Evolutionary conservation across 768 basidiomycete species (phyloP), one percentile per base, ranked within the genome.

Genomic region (Lepiota subincarnata): DNA sequence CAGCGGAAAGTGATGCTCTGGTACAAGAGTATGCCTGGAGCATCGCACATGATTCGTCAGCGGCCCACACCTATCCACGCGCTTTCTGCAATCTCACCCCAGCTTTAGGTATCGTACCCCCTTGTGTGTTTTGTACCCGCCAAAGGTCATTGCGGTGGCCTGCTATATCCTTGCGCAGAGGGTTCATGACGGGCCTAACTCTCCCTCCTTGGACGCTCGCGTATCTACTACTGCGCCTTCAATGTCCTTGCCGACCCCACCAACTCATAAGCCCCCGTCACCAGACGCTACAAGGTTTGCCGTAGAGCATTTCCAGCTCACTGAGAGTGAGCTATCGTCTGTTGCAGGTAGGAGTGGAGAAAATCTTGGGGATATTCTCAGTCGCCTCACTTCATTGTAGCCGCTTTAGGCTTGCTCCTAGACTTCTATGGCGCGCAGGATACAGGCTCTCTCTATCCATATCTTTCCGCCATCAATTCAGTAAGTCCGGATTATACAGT

Each of bases 31-130:
- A 81, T 62, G 83, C 89, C 11, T 93, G 90, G 92, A 89, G 87
- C 57, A 74, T 93, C 47, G 86, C 89, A 12, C 88, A 91, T 68
- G 91, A 93, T 72, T 90, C 91, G 91, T 92, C 55, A 68, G 76
- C 78, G 34, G 38, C 12, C 45, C 46, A 8, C 18, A 57, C 48
- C 50, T 50, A 37, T 11, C 46, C 43, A 38, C 42, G n/a, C 35
- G 6, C 36, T 31, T 57, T 44, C 55, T 47, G 26, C 26, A 39
- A 48, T 48, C n/a, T 57, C 16, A 49, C 56, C 54, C 39, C 47
- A 55, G 41, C 19, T 53, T 39, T 62, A 92, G 91, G 48, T 89
- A 85, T 68, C 80, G 92, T 58, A 92, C 87, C 2, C 88, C 89
- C 3, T 68, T 92, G 18, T 92, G 89, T 64, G 62, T 92, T 40